phyloP scores from a whole-genome alignment of 1,284 basidiomycete species.

The Neonothopanus nambi region DNA sequence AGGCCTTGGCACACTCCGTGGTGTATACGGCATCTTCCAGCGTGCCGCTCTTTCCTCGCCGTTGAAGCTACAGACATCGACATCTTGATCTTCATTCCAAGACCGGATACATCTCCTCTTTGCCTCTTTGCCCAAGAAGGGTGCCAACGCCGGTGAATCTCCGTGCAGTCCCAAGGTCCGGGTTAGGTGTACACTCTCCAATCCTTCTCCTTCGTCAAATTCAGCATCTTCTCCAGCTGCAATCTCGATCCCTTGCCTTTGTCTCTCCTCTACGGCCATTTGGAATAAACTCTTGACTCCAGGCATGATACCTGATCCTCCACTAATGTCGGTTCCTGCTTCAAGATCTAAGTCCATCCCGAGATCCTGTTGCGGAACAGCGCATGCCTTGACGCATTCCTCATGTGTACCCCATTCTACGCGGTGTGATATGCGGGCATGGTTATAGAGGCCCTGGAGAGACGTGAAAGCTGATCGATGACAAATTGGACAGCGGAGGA shows the following conservation, averaged over 20 bases:
- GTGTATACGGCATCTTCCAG: slow-evolving; percentile 29
- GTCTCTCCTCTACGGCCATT: slow-evolving; percentile 56
- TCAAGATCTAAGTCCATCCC: slow-evolving; percentile 47
- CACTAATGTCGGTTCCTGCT: slow-evolving; percentile 56
- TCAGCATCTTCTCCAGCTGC: slow-evolving; percentile 11
- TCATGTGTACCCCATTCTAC: slow-evolving; percentile 76
- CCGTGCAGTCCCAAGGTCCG: slow-evolving; percentile 67
- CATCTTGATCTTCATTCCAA: slow-evolving; percentile 45
- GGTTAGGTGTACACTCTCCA: slow-evolving; percentile 45
- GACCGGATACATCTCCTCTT: slow-evolving; percentile 58
- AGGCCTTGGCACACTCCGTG: slow-evolving; percentile 17
- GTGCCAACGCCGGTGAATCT: slow-evolving; percentile 70
- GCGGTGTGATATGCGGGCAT: slow-evolving; percentile 66
- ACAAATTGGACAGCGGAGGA: slow-evolving; percentile 64
- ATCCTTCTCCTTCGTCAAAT: slow-evolving; percentile 1
- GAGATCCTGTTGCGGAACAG: slow-evolving; percentile 39
- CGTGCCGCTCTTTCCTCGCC: slow-evolving; percentile 22
- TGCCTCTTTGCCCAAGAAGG: slow-evolving; percentile 62
- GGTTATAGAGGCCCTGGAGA: slow-evolving; percentile 77
- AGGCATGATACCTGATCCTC: slow-evolving; percentile 51
- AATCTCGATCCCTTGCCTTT: neutral
- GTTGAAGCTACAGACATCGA: slow-evolving; percentile 41
- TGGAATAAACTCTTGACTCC: slow-evolving; percentile 68
- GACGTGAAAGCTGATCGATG: slow-evolving; percentile 63
- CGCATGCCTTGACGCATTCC: slow-evolving; percentile 68